Conservation (phyloP, 2,329 filamentous ascomycete genomes). For the Cryoendolithus antarcticus region DNA sequence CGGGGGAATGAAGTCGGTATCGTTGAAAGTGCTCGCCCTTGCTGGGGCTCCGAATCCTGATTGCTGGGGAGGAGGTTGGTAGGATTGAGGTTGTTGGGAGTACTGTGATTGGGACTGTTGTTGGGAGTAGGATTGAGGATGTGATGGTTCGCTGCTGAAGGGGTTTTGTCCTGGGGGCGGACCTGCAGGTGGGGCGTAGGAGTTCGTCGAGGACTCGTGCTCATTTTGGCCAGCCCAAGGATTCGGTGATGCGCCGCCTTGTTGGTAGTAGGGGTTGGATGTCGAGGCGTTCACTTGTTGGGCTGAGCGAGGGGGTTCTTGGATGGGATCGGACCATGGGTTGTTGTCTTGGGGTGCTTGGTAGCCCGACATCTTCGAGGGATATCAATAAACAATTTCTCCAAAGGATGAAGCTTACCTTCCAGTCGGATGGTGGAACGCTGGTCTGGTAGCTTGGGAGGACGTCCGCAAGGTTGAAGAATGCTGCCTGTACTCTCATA, state of each 20-base stretch:
- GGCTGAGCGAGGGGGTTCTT: conserved; percentile 3
- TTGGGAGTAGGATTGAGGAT: conserved; percentile 1
- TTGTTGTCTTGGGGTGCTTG: conserved; percentile 3
- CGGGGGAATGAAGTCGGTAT: conserved; percentile 27
- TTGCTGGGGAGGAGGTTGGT: not conserved
- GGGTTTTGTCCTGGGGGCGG: conserved; percentile 5
- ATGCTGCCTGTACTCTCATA: too few relatives aligned
- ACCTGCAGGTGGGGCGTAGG: conserved; percentile 6
- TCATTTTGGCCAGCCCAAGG: conserved; percentile 5
- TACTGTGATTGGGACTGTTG: conserved; percentile 4
- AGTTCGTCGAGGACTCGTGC: not conserved
- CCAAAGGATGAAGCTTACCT: too few relatives aligned
- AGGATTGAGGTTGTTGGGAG: conserved; percentile 1
- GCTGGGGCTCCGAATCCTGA: not conserved
- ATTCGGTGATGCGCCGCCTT: conserved; percentile 4
- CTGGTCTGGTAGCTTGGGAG: too few relatives aligned
- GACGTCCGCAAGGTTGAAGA: too few relatives aligned
- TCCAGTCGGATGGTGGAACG: too few relatives aligned
- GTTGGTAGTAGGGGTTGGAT: conserved; percentile 6
- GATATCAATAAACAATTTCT: not conserved
- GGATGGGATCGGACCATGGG: conserved; percentile 5
- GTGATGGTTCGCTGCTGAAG: not conserved
- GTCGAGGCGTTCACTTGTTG: not conserved
- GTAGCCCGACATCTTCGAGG: conserved; percentile 4
- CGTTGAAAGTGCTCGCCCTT: conserved; percentile 15